Conservation (phyloP, 805 yeast genomes). For the Torulaspora franciscae region DNA sequence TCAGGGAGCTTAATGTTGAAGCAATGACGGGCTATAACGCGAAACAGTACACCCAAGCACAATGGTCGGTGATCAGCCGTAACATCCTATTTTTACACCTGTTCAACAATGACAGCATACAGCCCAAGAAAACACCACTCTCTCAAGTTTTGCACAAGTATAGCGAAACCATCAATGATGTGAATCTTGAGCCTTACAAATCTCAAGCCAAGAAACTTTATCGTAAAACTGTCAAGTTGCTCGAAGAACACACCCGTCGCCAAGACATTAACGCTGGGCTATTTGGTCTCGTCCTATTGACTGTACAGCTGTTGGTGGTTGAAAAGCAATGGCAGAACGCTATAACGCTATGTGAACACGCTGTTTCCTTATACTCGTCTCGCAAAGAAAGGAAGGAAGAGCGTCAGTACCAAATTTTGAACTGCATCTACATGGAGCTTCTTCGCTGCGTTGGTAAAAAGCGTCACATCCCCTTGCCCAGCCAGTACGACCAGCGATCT, state of each 20-base stretch:
- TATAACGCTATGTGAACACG: constrained; percentile 24
- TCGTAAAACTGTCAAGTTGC: constrained; percentile 20
- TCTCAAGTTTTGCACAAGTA: constrained; percentile 27
- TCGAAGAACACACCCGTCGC: constrained; percentile 7
- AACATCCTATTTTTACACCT: constrained; percentile 25
- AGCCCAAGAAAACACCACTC: constrained; percentile 16
- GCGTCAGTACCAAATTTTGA: too few relatives aligned
- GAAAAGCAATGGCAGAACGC: constrained; percentile 32
- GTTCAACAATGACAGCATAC: constrained; percentile 25
- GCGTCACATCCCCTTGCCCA: too few relatives aligned
- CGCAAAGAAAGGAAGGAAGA: too few relatives aligned
- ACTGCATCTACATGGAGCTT: too few relatives aligned
- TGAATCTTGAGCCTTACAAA: constrained; percentile 27
- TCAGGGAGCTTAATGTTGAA: constrained; percentile 36
- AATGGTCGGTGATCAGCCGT: constrained; percentile 23
- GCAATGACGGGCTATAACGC: constrained; percentile 19
- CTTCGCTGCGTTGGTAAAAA: too few relatives aligned
- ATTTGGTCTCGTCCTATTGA: constrained; percentile 24
- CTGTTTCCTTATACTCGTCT: neutral
- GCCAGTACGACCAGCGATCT: too few relatives aligned
- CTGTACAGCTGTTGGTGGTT: constrained; percentile 27
- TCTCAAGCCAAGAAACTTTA: constrained; percentile 31
- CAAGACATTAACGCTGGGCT: constrained; percentile 20
- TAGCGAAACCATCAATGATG: constrained; percentile 21
- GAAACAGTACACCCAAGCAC: constrained; percentile 26